Conservation (phyloP, 192 early-diverging fungal genomes). For the Linnemannia exigua region DNA sequence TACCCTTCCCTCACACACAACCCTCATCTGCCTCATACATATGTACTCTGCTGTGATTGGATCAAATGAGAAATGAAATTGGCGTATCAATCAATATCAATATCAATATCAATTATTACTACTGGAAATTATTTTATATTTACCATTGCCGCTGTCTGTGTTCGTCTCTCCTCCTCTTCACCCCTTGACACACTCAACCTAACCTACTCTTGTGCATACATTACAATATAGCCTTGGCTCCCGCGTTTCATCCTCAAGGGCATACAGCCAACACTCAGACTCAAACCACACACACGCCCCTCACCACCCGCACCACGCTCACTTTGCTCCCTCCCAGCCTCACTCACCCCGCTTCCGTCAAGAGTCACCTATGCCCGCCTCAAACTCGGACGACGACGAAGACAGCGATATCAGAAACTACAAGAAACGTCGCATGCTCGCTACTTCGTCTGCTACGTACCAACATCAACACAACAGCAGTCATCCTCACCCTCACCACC, state of each 20-base stretch:
- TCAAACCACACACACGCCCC: background rate
- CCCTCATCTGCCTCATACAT: background rate
- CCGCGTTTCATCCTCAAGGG: conserved; percentile 8
- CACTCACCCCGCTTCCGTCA: conserved; percentile 46
- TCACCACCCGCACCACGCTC: conserved; percentile 2
- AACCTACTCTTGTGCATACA: background rate
- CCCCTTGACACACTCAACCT: conserved; percentile 6
- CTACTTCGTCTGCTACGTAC: conserved; percentile 10
- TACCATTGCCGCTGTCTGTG: background rate
- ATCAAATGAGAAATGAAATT: conserved; percentile 19
- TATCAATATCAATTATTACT: conserved; percentile 12
- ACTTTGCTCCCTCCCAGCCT: conserved; percentile 28
- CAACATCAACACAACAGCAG: background rate
- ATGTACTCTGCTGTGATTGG: conserved; percentile 15
- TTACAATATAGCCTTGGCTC: background rate
- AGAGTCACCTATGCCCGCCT: conserved; percentile 53
- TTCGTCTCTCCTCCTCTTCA: background rate
- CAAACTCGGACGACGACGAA: conserved; percentile 55
- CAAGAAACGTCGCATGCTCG: conserved; percentile 43
- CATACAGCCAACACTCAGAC: background rate
- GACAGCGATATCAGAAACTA: conserved; percentile 50
- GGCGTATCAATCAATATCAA: too few species aligned
- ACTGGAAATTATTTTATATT: background rate
- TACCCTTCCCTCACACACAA: background rate
- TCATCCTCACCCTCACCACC: conserved; percentile 4